phyloP scores from a whole-genome alignment of 2,329 filamentous ascomycete genomes.

The Thermothelomyces thermophilus region DNA sequence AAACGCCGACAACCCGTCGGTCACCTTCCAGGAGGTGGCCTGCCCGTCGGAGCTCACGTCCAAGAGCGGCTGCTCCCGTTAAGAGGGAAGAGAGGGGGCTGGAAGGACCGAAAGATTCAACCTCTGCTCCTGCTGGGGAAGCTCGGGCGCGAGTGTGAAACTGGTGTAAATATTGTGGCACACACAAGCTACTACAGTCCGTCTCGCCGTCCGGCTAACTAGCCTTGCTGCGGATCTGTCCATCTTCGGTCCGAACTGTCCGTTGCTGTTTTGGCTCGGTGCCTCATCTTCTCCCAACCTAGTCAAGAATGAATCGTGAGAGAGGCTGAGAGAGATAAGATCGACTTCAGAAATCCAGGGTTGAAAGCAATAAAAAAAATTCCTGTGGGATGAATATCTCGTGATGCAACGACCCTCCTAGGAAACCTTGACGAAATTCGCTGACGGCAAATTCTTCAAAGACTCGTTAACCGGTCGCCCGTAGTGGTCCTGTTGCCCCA shows the following conservation, averaged over 20 bases:
- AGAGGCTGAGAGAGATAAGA: background rate
- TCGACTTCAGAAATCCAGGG: background rate
- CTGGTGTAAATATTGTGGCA: too few relatives aligned
- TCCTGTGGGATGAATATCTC: too few relatives aligned
- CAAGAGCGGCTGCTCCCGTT: conserved; percentile 31
- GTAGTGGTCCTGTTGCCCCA: background rate
- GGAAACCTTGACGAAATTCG: too few relatives aligned
- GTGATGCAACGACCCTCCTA: too few relatives aligned
- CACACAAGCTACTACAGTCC: too few relatives aligned
- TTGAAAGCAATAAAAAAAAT: too few relatives aligned
- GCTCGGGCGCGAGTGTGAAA: background rate
- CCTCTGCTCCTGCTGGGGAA: background rate
- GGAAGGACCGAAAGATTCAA: background rate
- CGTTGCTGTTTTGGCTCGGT: too few relatives aligned
- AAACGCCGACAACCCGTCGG: conserved; percentile 50
- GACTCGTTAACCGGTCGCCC: background rate
- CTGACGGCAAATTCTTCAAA: background rate
- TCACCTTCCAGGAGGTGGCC: conserved; percentile 49
- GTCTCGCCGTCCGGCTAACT: too few relatives aligned
- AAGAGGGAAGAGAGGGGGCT: background rate
- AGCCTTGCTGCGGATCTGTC: too few relatives aligned
- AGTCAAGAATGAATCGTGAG: too few relatives aligned
- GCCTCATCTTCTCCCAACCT: too few relatives aligned
- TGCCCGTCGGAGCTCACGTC: conserved; percentile 24
- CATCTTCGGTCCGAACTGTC: too few relatives aligned